Conservation (phyloP, 176 grass and related monocot species). For the Carex scoparia region DNA sequence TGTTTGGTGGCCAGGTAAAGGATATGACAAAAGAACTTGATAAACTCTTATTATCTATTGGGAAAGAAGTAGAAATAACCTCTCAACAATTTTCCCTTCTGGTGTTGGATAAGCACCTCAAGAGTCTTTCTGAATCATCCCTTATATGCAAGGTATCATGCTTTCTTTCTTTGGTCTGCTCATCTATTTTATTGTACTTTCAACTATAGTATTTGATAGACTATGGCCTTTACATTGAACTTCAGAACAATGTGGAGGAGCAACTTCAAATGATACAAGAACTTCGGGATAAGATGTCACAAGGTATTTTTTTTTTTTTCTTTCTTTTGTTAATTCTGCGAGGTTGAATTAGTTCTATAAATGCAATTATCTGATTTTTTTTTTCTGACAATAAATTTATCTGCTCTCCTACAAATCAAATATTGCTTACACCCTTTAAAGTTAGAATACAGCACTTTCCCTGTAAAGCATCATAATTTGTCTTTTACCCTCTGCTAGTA, state of each 20-base stretch:
- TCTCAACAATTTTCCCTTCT: constrained; percentile 61
- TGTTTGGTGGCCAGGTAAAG: constrained; percentile 45
- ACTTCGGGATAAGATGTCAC: constrained; percentile 78
- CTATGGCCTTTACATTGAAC: constrained; percentile 29
- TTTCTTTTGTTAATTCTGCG: neutral
- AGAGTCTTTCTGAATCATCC: constrained; percentile 51
- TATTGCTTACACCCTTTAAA: neutral
- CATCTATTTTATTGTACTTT: neutral
- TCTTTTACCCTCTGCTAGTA: neutral
- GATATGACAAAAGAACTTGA: constrained; percentile 81
- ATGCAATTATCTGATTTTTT: neutral
- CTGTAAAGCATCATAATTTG: neutral
- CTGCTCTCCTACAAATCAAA: neutral
- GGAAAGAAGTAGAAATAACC: constrained; percentile 73
- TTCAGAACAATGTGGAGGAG: constrained; percentile 61
- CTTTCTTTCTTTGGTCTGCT: constrained; percentile 2
- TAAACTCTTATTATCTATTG: constrained; percentile 56
- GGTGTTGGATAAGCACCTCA: constrained; percentile 52
- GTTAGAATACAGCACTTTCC: neutral
- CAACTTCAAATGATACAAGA: constrained; percentile 68
- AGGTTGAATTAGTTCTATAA: neutral
- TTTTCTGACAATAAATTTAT: neutral
- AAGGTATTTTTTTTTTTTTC: constrained; percentile 42
- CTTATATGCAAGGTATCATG: constrained; percentile 60
- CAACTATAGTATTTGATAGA: constrained; percentile 16